Base-by-base conservation (phyloP, 208 protist genomes). In the Wallacemonas rigidus region DNA sequence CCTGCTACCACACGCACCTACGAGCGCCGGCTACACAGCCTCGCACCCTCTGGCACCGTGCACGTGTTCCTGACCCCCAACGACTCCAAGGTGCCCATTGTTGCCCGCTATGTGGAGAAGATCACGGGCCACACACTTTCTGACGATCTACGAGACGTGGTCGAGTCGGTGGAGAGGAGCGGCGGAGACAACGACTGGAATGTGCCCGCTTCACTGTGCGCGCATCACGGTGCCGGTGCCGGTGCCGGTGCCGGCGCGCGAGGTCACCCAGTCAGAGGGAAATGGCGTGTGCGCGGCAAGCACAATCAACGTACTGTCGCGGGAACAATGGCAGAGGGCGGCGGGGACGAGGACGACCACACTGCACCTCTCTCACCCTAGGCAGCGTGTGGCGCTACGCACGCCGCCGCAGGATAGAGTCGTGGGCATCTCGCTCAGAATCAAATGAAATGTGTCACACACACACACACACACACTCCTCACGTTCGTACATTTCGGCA, bases 1-100 rank as follows among this genome's bases (percentile, higher is more conserved):
- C 98, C 98, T 14, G 76, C 71, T 8, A 82, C 89, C 75, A 95
- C 99, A 44, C 97, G 99, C 40, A 91, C 97, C 47, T 99, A 99
- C 81, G 91, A 98, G 41, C 98, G 99, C 71, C 89, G 99, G 57
- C 98, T 99, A 76, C 97, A 98, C 74, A 87, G 98, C 69, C 99
- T 99, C 5, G 99, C 98, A 35, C 86, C 98, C 45, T 97, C 94
- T 12, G 98, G 98, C 40, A 75, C 91, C 14, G 94, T 98, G 4
- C 98, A 98, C 54, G 89, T 97, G 15, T 97, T 99, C 71, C 91
- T 99, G 69, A 68, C 75, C 41, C 77, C 80, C 3, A 80, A 84
- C n/a, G 92, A 97, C 69, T 47, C 72, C 1, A 72, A 70, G n/a
- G 79, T 85, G 55, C 85, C 86, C 14, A 65, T 63, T 1, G 89